A percentile compares a stretch with the other conserved stretches of the same genome.
Conservation (phyloP, 257 asterid genomes). For the Eustoma russellianum region DNA sequence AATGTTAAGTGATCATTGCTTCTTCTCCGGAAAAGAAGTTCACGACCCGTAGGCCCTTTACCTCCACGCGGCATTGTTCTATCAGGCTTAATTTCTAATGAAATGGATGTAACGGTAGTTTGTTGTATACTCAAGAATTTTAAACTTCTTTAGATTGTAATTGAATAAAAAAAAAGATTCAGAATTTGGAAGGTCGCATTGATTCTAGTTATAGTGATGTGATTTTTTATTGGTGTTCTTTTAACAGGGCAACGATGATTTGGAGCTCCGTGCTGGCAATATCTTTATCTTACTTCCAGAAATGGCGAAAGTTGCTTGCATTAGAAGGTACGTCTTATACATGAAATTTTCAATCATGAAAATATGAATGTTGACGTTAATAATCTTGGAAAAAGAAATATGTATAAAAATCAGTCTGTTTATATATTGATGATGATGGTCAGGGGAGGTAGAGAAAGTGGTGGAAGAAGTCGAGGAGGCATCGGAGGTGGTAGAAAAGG, state of each 20-base stretch:
- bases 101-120: no score
- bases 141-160: not conserved
- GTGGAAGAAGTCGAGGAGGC: constrained; percentile 53
- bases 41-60: not conserved
- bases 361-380: no score
- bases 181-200: not conserved
- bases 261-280: constrained; percentile 42
- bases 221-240: not conserved
- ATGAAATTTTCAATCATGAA: not conserved
- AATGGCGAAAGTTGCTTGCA: constrained; percentile 30
- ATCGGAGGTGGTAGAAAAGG: constrained; percentile 51
- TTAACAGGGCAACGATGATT: constrained; percentile 54
- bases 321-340: constrained; percentile 36
- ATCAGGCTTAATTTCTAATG: no score
- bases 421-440: not conserved
- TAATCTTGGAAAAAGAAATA: not conserved
- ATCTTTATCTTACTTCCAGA: constrained; percentile 45
- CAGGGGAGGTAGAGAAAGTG: constrained; percentile 41
- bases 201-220: not conserved
- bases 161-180: not conserved
- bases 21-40: not conserved
- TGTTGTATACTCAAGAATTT: not conserved
- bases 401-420: not conserved
- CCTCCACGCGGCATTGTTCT: not conserved
- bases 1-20: not conserved